phyloP scores from a whole-genome alignment of 148 eudicot species.

The Silene conica region DNA sequence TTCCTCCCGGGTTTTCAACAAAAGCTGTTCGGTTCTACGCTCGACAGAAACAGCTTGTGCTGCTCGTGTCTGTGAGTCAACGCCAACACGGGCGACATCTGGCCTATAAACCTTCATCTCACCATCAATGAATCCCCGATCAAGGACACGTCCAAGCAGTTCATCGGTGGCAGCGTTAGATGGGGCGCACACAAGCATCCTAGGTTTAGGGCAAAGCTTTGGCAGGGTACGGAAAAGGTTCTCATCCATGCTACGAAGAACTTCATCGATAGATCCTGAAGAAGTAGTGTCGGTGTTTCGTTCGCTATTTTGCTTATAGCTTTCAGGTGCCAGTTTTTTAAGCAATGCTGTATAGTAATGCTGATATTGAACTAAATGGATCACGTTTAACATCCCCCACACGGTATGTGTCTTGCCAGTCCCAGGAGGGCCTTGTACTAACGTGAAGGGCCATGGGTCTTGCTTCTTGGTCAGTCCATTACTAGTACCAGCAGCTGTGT shows the following conservation, averaged over 20 bases:
- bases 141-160: slow-evolving; percentile 85
- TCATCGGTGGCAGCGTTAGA: slow-evolving; percentile 99
- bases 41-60: slow-evolving; percentile 98
- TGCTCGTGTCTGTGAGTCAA: slow-evolving; percentile 92
- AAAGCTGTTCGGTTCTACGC: slow-evolving; percentile 87
- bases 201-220: slow-evolving; percentile 94
- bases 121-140: slow-evolving; percentile 94
- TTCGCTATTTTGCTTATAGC: slow-evolving; percentile 74
- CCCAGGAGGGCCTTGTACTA: slow-evolving; percentile 98
- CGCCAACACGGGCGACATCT: slow-evolving; percentile 97
- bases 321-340: slow-evolving; percentile 93
- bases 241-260: slow-evolving; percentile 95
- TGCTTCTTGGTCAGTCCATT: slow-evolving; percentile 65
- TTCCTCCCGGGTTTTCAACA: slow-evolving; percentile 71
- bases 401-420: slow-evolving; percentile 97
- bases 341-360: slow-evolving; percentile 89
- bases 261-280: slow-evolving; percentile 88
- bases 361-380: slow-evolving; percentile 94
- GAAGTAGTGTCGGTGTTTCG: slow-evolving; percentile 46
- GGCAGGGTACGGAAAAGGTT: slow-evolving; percentile 92
- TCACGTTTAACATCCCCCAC: slow-evolving; percentile 97
- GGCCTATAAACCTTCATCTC: slow-evolving; percentile 95
- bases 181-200: slow-evolving; percentile 98
- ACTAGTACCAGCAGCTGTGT: slow-evolving; percentile 93
- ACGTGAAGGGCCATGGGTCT: slow-evolving; percentile 97